Base-by-base conservation (phyloP, 306 rosid species). In the Rosa lucieae region DNA sequence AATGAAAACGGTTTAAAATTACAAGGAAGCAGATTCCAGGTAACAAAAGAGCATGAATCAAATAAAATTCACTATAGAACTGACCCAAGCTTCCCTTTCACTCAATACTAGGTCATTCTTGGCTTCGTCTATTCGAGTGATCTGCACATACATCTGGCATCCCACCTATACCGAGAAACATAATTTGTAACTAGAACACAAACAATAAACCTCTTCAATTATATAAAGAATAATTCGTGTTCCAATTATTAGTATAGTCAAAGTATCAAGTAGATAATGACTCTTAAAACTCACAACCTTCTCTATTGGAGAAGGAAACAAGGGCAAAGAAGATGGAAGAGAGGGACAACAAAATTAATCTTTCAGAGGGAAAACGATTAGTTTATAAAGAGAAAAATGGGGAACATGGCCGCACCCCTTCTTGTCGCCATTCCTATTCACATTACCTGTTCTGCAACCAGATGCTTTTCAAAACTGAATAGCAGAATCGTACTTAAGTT, bases 41-140 rank as follows among this genome's bases (percentile, higher is more conserved):
- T 52, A 75, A 65, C 37, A 74, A 52, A 73, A 18, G 74, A 39
- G 61, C 67, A 75, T 70, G 62, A 83, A 51, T 47, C 65, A 32
- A 62, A 71, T 61, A 69, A 79, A 85, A 51, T 8, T 10, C 14
- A 48, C 48, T 74, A 55, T 53, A 67, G 80, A 89, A 88, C 97
- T 82, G 53, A 95, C 99, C 99, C 98, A 95, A 58, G 99, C 97
- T 81, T 84, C 87, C 85, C 83, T 92, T 83, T 93, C 96, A 75
- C 97, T 91, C 75, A 93, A 89, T 82, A 93, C 81, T 74, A 95
- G 81, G 82, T 83, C 91, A 81, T 95, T 93, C 79, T 85, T 95
- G 79, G 80, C 71, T 89, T 95, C 98, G 56, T 91, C 95, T 68
- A 91, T 78, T 65, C 90, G 96, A 73, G 88, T 86, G 79, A 95